Evolutionary conservation across 2,329 filamentous ascomycete species (phyloP).

Genomic region (Apiospora sp.): DNA sequence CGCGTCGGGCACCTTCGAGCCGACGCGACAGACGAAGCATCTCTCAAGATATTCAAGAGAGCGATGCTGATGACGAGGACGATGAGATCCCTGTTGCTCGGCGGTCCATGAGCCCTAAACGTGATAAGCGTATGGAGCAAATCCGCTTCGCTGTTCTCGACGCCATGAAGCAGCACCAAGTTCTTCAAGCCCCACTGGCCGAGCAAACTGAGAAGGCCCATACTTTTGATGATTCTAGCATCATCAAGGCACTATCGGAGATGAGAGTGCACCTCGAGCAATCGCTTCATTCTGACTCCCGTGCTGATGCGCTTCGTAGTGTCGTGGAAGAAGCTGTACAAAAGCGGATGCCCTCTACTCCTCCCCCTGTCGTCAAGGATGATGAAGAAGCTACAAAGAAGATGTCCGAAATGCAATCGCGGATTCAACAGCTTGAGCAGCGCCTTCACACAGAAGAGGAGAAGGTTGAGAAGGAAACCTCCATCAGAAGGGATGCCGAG

Average conservation of each 20-base stretch:
- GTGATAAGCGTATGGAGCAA: constrained; percentile 83
- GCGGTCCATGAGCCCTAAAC: constrained; percentile 78
- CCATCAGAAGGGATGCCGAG: constrained; percentile 59
- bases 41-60: constrained; percentile 76
- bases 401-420: constrained; percentile 65
- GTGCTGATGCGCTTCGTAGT: constrained; percentile 63
- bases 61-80: constrained; percentile 94
- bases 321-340: constrained; percentile 71
- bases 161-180: constrained; percentile 68
- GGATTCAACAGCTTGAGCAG: constrained; percentile 52
- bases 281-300: constrained; percentile 53
- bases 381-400: constrained; percentile 62
- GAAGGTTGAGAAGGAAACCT: constrained; percentile 57
- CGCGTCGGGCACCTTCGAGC: constrained; percentile 62
- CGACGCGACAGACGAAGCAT: constrained; percentile 69
- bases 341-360: constrained; percentile 60
- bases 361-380: constrained; percentile 52
- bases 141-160: constrained; percentile 79
- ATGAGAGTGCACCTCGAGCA: constrained; percentile 63
- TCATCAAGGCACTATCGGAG: constrained; percentile 73
- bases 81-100: constrained; percentile 69
- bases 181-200: constrained; percentile 41
- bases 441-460: constrained; percentile 45
- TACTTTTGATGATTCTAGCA: constrained; percentile 52
- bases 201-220: constrained; percentile 37